These are phyloP conservation scores for Phytophthora sansomeana DNA, from an alignment of 352 stramenopile species.

Conservation along the genomic window DNA sequence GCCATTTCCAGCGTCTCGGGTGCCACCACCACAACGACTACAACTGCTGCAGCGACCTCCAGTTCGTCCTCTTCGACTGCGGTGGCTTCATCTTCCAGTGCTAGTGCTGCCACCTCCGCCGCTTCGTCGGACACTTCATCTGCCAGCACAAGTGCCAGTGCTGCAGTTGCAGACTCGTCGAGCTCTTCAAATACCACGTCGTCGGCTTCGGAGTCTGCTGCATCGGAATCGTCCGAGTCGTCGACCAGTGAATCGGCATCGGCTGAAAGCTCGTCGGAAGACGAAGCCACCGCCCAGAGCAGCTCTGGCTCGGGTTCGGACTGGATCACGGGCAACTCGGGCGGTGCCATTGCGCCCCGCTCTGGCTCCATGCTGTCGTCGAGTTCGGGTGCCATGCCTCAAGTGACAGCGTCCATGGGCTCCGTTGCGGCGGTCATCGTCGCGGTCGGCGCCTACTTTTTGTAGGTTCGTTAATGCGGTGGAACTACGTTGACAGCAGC, in stretches of 20 bases:
- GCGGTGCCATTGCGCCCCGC: conserved; percentile 39
- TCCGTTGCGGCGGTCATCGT: conserved; percentile 20
- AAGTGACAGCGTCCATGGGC: conserved; percentile 19
- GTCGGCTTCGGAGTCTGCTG: conserved; percentile 1
- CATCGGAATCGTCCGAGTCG: conserved; percentile 13
- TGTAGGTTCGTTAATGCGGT: conserved; percentile 18
- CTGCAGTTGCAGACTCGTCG: conserved; percentile 9
- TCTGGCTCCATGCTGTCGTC: conserved; percentile 30
- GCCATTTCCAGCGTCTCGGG: conserved; percentile 33
- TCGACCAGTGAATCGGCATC: conserved; percentile 5
- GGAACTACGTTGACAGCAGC: conserved; percentile 15
- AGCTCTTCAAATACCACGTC: conserved; percentile 15
- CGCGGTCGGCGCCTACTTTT: conserved; percentile 34
- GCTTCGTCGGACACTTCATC: conserved; percentile 12
- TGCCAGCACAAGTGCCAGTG: conserved; percentile 8
- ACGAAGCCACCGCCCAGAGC: conserved; percentile 26
- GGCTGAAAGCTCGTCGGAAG: conserved; percentile 12
- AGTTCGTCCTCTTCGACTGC: conserved; percentile 6
- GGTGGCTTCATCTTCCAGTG: conserved; percentile 15
- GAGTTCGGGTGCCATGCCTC: conserved; percentile 24
- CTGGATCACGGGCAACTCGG: conserved; percentile 21
- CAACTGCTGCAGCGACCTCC: conserved; percentile 5
- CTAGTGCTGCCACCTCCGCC: conserved; percentile 11
- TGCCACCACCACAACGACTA: conserved; percentile 16
- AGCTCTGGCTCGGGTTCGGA: conserved; percentile 16